Conservation (phyloP, 257 asterid genomes). For the Solanum ossicruentum region DNA sequence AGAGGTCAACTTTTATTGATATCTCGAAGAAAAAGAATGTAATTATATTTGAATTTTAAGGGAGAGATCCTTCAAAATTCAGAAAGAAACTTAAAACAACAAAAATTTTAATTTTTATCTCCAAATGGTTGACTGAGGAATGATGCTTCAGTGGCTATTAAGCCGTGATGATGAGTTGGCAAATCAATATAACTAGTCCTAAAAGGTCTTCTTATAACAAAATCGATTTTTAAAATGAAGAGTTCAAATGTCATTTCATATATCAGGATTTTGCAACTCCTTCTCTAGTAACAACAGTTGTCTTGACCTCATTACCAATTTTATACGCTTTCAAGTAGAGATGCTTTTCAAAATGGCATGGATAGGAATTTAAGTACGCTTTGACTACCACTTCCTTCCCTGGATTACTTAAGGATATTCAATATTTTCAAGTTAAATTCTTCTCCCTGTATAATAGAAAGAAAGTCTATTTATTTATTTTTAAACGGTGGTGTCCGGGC, state of each 20-base stretch:
- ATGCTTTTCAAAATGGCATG: background rate
- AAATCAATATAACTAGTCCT: background rate
- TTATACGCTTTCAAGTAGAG: background rate
- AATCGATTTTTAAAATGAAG: background rate
- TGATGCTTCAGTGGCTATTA: background rate
- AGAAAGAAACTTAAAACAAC: background rate
- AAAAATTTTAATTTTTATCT: background rate
- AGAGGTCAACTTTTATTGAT: background rate
- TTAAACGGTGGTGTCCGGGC: background rate
- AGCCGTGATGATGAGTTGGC: background rate
- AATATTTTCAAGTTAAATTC: background rate
- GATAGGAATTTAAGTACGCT: background rate
- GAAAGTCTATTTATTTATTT: background rate
- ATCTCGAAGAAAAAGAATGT: background rate
- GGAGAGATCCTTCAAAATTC: background rate
- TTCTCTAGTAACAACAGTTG: background rate
- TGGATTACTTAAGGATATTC: background rate
- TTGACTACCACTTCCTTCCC: background rate
- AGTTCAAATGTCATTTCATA: too few relatives aligned
- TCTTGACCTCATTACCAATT: background rate
- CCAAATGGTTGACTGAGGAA: background rate
- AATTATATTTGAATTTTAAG: background rate
- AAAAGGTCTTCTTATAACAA: background rate
- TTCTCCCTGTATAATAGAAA: background rate
- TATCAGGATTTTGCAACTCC: too few relatives aligned